Percentiles rank a stretch among this genome's conserved stretches.
Conservation (phyloP, 345 rosid species). For the Moricandia arvensis region DNA sequence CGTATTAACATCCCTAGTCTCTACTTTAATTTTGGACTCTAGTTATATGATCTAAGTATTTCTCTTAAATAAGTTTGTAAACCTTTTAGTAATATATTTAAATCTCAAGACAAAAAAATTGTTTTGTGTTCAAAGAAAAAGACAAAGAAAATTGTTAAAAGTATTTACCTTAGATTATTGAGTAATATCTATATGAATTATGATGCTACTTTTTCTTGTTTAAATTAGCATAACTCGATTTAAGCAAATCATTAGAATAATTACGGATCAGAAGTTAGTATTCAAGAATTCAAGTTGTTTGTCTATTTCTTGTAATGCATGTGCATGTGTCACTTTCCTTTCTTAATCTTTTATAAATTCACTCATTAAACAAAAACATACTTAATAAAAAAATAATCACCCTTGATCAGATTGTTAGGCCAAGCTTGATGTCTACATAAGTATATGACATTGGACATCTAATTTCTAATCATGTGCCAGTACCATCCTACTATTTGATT, state of each 20-base stretch:
- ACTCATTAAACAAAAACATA: not conserved
- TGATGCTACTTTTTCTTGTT: not conserved
- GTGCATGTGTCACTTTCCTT: constrained; percentile 7
- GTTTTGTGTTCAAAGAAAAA: no score
- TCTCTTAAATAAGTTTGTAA: constrained; percentile 10
- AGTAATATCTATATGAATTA: not conserved
- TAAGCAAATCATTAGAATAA: constrained; percentile 21
- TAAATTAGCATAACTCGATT: constrained; percentile 7
- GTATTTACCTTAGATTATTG: not conserved
- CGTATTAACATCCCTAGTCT: no score
- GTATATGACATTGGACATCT: constrained; percentile 20
- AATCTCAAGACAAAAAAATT: not conserved
- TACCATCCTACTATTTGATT: constrained; percentile 11
- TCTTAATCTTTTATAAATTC: not conserved
- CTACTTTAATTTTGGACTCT: constrained; percentile 30
- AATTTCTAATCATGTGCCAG: constrained; percentile 18
- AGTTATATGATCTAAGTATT: not conserved
- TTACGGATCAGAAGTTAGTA: constrained; percentile 6
- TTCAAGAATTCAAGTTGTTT: constrained; percentile 12
- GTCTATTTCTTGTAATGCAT: constrained; percentile 16
- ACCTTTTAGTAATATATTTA: not conserved
- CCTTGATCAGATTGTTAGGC: constrained; percentile 1
- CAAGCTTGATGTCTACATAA: constrained; percentile 12
- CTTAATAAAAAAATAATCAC: not conserved
- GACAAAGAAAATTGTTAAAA: not conserved